Evolutionary conservation across 306 rosid genomes (phyloP), one percentile per base, ranked within the genome.

Genomic region (Quercus engelmannii): DNA sequence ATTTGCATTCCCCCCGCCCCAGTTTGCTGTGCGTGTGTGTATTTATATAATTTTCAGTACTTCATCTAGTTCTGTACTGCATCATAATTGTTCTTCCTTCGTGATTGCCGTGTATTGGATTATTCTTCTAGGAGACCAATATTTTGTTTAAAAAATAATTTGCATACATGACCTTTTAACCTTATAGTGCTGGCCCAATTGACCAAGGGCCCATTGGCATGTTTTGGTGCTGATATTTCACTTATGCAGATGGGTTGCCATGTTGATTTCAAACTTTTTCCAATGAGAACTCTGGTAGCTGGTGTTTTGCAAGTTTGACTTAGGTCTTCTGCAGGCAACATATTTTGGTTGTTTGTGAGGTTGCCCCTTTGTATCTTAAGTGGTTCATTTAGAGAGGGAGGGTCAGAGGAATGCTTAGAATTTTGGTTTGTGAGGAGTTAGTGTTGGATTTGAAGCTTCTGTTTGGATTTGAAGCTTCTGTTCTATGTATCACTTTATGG

Each of bases 31-130:
- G 46, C 0, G 11, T 41, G 0, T 38, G 9, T 43, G 2, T 43
- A 5, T 46, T 0, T 49, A 3, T 49, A 49, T 11, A 49, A 11
- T 49, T 11, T 49, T 49, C 17, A 49, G 5, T 12, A 56, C 46
- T 74, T 74, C 71, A 61, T 74, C 46, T 17, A 61, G 38, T 70
- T 62, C 72, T 28, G 67, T n/a, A 71, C 71, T 59, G 65, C 25
- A 18, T 25, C 25, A 21, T 6, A 21, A n/a, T 59, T 59, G 65
- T 59, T 59, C 65, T 6, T 59, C 14, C 65, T 59, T n/a, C 0
- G 5, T 62, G 81, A 61, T 58, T 74, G 41, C 46, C 35, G 35
- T 49, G 54, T 13, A 13, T 49, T 49, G 54, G 54, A 49, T 49
- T 49, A 49, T 49, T 3, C 54, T 49, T 49, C 17, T 49, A 41